Conservation (phyloP, 768 basidiomycete species). For the Melanogaster broomeanus region DNA sequence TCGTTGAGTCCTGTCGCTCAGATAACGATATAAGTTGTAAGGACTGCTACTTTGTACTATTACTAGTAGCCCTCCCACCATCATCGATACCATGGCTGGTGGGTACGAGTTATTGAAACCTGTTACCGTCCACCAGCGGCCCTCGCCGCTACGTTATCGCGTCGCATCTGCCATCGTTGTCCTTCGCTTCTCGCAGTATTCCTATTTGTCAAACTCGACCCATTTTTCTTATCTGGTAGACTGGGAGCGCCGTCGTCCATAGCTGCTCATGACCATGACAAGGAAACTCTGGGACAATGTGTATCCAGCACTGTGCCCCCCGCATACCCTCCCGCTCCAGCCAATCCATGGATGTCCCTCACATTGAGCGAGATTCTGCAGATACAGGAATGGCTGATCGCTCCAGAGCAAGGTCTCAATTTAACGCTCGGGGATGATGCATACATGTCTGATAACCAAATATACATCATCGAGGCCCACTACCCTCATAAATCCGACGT, state of each 20-base stretch:
- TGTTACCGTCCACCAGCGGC: neutral
- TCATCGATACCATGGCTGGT: constrained; percentile 15
- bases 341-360: constrained; percentile 57
- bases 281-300: constrained; percentile 35
- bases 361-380: constrained; percentile 43
- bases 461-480: constrained; percentile 51
- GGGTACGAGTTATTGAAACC: constrained; percentile 20
- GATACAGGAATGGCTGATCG: constrained; percentile 48
- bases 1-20: no score
- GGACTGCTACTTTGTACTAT: no score
- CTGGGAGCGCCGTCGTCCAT: neutral
- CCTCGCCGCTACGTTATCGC: constrained; percentile 9
- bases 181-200: constrained; percentile 11
- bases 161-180: constrained; percentile 13
- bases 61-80: no score
- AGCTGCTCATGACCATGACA: neutral
- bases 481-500: constrained; percentile 50
- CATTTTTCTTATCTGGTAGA: constrained; percentile 2
- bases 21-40: no score
- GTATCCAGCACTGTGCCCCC: constrained; percentile 27
- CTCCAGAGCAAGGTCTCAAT: constrained; percentile 45
- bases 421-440: constrained; percentile 41
- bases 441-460: constrained; percentile 46
- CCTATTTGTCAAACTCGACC: constrained; percentile 7
- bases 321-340: constrained; percentile 43